phyloP scores from a whole-genome alignment of 2,329 filamentous ascomycete species.

The Xylariaceae sp. region DNA sequence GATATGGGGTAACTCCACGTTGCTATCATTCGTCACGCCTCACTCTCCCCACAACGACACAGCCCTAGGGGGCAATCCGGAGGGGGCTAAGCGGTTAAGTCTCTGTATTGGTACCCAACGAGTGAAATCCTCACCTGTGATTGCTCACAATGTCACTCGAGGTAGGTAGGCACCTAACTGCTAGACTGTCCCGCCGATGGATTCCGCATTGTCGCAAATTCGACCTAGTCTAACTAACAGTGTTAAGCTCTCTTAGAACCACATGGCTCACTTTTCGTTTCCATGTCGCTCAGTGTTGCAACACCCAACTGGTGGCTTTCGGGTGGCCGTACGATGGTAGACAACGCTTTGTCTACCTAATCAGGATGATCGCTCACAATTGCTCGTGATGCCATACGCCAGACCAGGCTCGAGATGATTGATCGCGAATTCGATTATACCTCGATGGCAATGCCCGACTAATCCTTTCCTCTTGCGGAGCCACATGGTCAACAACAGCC shows the following conservation, averaged over 20 bases:
- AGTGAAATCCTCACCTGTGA: slow-evolving; percentile 3
- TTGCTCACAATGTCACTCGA: not conserved
- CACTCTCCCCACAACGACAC: slow-evolving; percentile 9
- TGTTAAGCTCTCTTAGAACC: not conserved
- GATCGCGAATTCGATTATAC: not conserved
- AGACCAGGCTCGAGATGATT: not conserved
- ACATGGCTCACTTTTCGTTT: not conserved
- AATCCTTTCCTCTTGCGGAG: not conserved
- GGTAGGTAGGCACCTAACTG: not conserved
- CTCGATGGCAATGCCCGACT: not conserved
- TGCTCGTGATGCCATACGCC: not conserved
- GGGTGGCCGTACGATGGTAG: not conserved
- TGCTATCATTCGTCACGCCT: slow-evolving; percentile 15
- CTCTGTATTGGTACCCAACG: slow-evolving; percentile 20
- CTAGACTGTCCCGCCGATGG: too few relatives aligned
- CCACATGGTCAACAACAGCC: not conserved
- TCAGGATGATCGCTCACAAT: not conserved
- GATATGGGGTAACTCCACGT: slow-evolving; percentile 1
- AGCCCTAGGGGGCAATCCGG: not conserved
- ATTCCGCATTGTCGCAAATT: not conserved
- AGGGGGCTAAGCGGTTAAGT: not conserved
- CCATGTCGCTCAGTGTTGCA: not conserved
- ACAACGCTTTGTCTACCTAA: not conserved
- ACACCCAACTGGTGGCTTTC: not conserved
- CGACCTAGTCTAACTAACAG: slow-evolving; percentile 3